A percentile compares a stretch with the other conserved stretches of the same genome.
These are phyloP conservation scores for Isoetes engelmannii DNA, from an alignment of 83 land plant species.

Conservation along the genomic window DNA sequence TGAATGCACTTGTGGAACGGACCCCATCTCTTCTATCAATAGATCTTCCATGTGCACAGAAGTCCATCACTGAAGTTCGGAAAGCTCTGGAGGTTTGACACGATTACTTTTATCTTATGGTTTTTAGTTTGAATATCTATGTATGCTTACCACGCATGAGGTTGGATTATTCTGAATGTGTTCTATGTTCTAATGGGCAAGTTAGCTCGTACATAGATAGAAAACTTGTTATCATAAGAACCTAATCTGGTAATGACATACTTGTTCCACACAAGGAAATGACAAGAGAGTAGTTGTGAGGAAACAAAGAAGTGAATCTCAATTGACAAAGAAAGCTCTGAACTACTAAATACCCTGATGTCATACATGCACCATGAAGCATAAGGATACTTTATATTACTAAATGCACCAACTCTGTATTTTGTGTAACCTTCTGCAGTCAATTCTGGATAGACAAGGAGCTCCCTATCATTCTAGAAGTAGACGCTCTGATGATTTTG, in stretches of 20 bases:
- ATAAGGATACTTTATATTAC: too few relatives aligned
- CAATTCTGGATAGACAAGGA: slow-evolving; percentile 43
- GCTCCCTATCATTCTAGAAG: slow-evolving; percentile 17
- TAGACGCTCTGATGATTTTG: slow-evolving; percentile 7
- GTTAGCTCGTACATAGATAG: slow-evolving; percentile 38
- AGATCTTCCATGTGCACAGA: slow-evolving; percentile 91
- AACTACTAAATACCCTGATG: too few relatives aligned
- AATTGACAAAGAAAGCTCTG: too few relatives aligned
- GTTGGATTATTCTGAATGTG: background rate
- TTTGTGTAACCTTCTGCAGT: slow-evolving; percentile 34
- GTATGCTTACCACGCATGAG: background rate
- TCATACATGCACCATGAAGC: too few relatives aligned
- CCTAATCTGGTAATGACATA: too few relatives aligned
- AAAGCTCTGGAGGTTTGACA: slow-evolving; percentile 54
- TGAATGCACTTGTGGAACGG: slow-evolving; percentile 64
- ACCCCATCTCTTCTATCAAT: slow-evolving; percentile 89
- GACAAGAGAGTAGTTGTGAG: too few relatives aligned
- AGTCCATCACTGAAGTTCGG: slow-evolving; percentile 61
- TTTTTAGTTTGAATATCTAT: background rate
- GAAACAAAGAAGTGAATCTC: too few relatives aligned
- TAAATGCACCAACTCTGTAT: background rate
- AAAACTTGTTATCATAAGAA: slow-evolving; percentile 2
- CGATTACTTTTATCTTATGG: background rate
- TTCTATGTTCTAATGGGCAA: background rate
- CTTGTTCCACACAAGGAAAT: too few relatives aligned